Percentiles rank a stretch among this genome's conserved stretches.
Conservation (phyloP, 1,284 basidiomycete genomes). For the Violaceomyces palustris region DNA sequence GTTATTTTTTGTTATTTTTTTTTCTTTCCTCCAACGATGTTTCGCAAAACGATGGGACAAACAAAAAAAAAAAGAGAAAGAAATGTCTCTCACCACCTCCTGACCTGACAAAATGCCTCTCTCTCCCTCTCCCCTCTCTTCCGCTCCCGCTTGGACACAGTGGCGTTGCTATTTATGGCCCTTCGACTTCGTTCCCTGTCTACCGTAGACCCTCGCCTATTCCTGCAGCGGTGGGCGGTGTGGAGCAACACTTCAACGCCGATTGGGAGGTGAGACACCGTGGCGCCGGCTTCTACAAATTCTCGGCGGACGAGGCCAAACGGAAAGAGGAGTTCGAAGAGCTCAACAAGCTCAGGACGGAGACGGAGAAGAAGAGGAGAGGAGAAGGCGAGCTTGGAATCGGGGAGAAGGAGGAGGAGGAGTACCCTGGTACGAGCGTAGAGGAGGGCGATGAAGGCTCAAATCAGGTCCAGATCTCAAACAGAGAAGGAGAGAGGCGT, state of each 20-base stretch:
- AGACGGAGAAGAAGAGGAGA: slow-evolving; percentile 58
- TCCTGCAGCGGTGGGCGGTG: background rate
- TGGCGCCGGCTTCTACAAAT: slow-evolving; percentile 83
- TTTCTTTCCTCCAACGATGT: too few species aligned
- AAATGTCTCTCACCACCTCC: background rate
- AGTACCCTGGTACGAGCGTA: too few species aligned
- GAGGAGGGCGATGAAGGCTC: too few species aligned
- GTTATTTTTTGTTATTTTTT: too few species aligned
- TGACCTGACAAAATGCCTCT: too few species aligned
- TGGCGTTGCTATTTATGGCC: slow-evolving; percentile 40
- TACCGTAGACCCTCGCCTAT: slow-evolving; percentile 63
- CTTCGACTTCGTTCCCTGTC: slow-evolving; percentile 65
- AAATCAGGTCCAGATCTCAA: too few species aligned
- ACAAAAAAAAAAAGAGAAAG: background rate
- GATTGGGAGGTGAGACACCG: slow-evolving; percentile 74
- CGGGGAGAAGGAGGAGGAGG: too few species aligned
- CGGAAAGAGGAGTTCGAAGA: slow-evolving; percentile 73
- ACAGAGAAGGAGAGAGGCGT: too few species aligned
- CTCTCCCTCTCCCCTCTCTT: slow-evolving; percentile 2
- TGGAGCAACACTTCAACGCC: slow-evolving; percentile 68
- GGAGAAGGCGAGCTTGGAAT: background rate
- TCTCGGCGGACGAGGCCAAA: slow-evolving; percentile 73
- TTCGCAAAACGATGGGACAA: slow-evolving; percentile 8
- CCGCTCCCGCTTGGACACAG: slow-evolving; percentile 5
- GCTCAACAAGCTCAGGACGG: slow-evolving; percentile 63